Conservation (phyloP, 2,329 filamentous ascomycete species). For the Clonostachys rhizophaga region DNA sequence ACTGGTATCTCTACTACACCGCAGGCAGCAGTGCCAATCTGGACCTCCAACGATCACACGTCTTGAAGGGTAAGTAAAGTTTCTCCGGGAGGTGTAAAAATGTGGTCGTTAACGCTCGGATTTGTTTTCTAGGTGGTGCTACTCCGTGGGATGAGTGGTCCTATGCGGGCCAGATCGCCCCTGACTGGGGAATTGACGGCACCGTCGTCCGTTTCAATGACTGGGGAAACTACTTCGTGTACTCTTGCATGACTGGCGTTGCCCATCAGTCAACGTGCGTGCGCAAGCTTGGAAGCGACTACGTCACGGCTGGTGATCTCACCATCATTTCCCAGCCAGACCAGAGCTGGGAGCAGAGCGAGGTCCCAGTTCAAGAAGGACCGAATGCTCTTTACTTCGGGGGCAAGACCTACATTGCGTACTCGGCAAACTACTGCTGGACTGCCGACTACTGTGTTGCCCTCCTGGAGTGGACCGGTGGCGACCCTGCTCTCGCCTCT, state of each 20-base stretch:
- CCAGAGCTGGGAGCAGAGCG: constrained; percentile 42
- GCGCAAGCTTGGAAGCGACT: constrained; percentile 30
- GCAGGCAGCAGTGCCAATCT: constrained; percentile 39
- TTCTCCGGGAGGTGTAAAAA: not conserved
- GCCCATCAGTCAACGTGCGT: constrained; percentile 29
- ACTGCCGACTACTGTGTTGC: constrained; percentile 48
- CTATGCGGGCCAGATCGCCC: constrained; percentile 40
- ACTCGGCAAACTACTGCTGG: constrained; percentile 53
- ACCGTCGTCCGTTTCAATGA: constrained; percentile 42
- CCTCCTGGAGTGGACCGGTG: constrained; percentile 47
- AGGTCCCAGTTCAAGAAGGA: constrained; percentile 49
- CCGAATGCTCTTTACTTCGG: constrained; percentile 46
- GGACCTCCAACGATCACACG: constrained; percentile 44
- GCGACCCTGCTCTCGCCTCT: constrained; percentile 33
- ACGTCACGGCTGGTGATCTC: constrained; percentile 32
- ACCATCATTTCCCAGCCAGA: constrained; percentile 46
- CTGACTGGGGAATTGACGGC: constrained; percentile 48
- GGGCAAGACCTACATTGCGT: constrained; percentile 46
- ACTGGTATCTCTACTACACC: constrained; percentile 54
- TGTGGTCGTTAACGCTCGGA: not conserved
- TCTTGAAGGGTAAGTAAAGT: constrained; percentile 32
- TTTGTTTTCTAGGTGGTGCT: constrained; percentile 32
- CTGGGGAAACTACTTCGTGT: constrained; percentile 46
- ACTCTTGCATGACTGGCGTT: constrained; percentile 43
- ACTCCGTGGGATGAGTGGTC: constrained; percentile 45